Evolutionary conservation across 805 yeast species (phyloP), one percentile per base, ranked within the genome.

Genomic region (Cyberlindnera maclurae): DNA sequence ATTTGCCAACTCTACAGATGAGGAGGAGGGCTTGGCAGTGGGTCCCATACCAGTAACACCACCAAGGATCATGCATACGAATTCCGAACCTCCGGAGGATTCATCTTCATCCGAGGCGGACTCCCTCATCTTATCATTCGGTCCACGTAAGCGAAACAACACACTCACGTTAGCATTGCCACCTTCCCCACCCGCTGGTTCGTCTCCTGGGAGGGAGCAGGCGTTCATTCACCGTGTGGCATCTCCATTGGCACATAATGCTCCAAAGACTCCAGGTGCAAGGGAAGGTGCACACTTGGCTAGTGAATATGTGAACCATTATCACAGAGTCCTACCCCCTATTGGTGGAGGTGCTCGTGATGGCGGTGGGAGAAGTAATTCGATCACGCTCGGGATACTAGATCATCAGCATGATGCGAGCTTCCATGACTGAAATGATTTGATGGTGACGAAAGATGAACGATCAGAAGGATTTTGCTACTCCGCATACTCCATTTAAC

Each of bases 141-240:
- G 37, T 15, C 30, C 13, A 17, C 34, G 37, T 12, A 16, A 12
- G 8, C 29, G 42, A 12, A 31, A 27, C 15, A 34, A 39, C 26
- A 27, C 41, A 63, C 68, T 5, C 68, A 67, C 46, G 70, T 65
- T 33, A 63, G 70, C n/a, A 15, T 13, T 36, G 29, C 26, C 28
- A 26, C 40, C 26, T 15, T 26, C 30, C 36, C 3, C 26, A 29
- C 16, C 22, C 15, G 12, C 29, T 5, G 29, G n/a, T 5, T n/a
- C 12, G 17, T 10, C 31, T 10, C 28, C 30, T 20, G 7, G 20
- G 17, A 17, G 18, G 7, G 24, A 26, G 18, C 24, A 37, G 5
- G 2, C 26, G 10, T 16, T 15, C 31, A 13, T n/a, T 34, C 29
- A 44, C 40, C 38, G 67, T 20, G 44, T 52, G 2, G 51, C 64